Evolutionary conservation across 805 yeast genomes (phyloP), one percentile per base, ranked within the genome.

Genomic region (Ogataea siamensis): DNA sequence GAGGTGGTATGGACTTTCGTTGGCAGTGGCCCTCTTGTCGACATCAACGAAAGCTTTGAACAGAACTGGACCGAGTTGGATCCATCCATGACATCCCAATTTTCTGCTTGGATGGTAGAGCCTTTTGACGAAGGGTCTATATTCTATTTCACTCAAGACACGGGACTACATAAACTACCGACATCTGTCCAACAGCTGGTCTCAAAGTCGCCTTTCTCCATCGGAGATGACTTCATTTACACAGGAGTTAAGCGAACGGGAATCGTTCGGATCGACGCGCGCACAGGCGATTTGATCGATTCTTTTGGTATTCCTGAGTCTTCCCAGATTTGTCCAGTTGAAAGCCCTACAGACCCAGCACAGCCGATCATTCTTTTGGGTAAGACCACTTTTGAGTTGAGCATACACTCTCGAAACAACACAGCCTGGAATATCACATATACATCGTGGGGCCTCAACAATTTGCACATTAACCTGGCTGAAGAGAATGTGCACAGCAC

Each of bases 361-460:
- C 49, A 43, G 8, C 55, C 66, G 22, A 60, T 70, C 4, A 65
- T 83, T 5, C 66, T 79, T 51, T 60, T 85, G 4, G 94, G 95
- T 0, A 81, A 76, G 57, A 80, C 89, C 0, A 78, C 79, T 0
- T 85, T 80, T 54, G 84, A 82, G 47, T 65, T 85, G 28, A 68
- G 78, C 0, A 91, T 93, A n/a, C 83, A 87, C 55, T 80, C 93
- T 2, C 77, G 73, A 49, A 73, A 76, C 43, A 77, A 78, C 43
- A 64, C 81, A 0, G 74, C 80, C 2, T 89, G 96, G 93, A 85
- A 87, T 53, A 85, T 93, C 12, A 80, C 89, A 0, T 88, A 83
- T 55, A 72, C 94, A 1, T 73, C 82, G 24, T 93, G 97, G 96
- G 94, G 93, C 7, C 95, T 95, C 30, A 91, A 91, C 58, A 80